These are phyloP conservation scores for Candida sp. DNA, from an alignment of 1,139 yeast species.

Conservation along the genomic window DNA sequence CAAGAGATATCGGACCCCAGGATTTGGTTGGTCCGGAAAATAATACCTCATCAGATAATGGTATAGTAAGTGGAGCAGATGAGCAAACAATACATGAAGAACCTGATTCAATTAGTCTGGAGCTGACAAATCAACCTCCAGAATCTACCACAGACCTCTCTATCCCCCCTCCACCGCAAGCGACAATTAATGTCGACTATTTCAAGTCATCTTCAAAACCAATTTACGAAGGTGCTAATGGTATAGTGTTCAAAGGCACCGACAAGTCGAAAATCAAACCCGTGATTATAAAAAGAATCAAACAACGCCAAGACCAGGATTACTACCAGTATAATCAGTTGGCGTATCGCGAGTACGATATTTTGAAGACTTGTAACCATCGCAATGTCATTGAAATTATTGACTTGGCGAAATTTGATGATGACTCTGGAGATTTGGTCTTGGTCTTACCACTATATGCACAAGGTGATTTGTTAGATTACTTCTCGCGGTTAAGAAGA, in stretches of 20 bases:
- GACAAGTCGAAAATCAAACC: slow-evolving; percentile 15
- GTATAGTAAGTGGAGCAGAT: background rate
- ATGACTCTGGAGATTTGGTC: slow-evolving; percentile 16
- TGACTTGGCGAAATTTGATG: slow-evolving; percentile 17
- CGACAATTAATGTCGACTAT: slow-evolving; percentile 17
- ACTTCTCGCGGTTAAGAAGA: slow-evolving; percentile 34
- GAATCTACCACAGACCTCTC: background rate
- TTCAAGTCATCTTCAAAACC: slow-evolving; percentile 22
- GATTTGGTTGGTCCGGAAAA: background rate
- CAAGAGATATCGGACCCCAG: background rate
- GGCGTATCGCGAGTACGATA: slow-evolving; percentile 28
- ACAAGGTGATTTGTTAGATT: slow-evolving; percentile 47
- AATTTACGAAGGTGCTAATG: slow-evolving; percentile 45
- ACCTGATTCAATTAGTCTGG: background rate
- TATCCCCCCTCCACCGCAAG: background rate
- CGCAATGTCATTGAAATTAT: slow-evolving; percentile 27
- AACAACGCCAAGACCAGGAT: slow-evolving; percentile 15
- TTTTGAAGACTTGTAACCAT: slow-evolving; percentile 23
- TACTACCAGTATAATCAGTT: slow-evolving; percentile 12
- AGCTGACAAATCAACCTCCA: background rate
- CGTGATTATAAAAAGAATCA: slow-evolving; percentile 32
- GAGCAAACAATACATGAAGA: background rate
- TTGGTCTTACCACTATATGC: slow-evolving; percentile 41
- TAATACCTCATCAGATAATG: background rate
- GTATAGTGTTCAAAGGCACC: slow-evolving; percentile 32